Evolutionary conservation across 2,329 filamentous ascomycete species (phyloP).

Genomic region (Scytalidium lignicola): DNA sequence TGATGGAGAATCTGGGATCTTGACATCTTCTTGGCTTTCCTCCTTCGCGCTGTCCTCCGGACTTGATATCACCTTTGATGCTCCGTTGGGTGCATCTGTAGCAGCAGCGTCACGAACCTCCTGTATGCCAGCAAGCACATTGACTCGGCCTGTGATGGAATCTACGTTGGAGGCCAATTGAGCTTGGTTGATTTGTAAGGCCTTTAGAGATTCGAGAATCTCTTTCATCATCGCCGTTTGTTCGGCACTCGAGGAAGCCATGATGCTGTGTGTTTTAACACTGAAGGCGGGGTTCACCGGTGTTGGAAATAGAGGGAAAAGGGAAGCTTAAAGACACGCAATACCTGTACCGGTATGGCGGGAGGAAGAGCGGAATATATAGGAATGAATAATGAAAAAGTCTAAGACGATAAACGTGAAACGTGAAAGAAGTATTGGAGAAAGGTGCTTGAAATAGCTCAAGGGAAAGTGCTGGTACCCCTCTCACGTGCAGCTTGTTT

Average conservation of each 20-base stretch:
- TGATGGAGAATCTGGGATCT: conserved; percentile 25
- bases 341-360: background rate
- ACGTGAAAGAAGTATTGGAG: background rate
- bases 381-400: background rate
- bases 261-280: conserved; percentile 9
- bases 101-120: conserved; percentile 45
- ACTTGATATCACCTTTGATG: conserved; percentile 7
- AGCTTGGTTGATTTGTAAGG: conserved; percentile 50
- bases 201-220: conserved; percentile 49
- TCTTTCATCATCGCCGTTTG: conserved; percentile 39
- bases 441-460: background rate
- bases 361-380: too few species aligned
- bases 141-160: conserved; percentile 56
- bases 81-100: conserved; percentile 1
- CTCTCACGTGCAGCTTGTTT: background rate
- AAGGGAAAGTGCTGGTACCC: background rate
- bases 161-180: conserved; percentile 52
- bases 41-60: background rate
- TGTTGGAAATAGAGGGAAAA: background rate
- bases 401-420: background rate
- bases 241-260: conserved; percentile 19
- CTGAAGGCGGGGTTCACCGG: conserved; percentile 4
- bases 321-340: background rate
- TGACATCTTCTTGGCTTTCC: conserved; percentile 17
- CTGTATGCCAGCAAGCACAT: conserved; percentile 54